These are phyloP conservation scores for Penicillium sp. DNA, from an alignment of 2,329 filamentous ascomycete genomes.

Conservation along the genomic window DNA sequence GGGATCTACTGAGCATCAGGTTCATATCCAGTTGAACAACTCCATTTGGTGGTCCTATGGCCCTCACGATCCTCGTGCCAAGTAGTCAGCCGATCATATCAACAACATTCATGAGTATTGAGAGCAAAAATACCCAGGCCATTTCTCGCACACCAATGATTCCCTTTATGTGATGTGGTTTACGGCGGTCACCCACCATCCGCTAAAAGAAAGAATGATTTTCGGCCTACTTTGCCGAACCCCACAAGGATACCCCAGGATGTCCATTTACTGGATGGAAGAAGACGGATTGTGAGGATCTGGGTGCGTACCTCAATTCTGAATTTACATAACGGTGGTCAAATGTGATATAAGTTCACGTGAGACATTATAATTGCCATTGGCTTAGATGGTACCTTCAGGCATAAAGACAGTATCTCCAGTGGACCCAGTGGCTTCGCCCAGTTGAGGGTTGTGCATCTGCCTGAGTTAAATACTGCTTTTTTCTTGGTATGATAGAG, in stretches of 20 bases:
- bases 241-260: neutral
- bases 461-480: no score
- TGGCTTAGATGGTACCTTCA: no score
- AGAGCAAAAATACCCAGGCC: neutral
- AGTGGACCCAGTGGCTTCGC: no score
- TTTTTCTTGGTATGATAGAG: no score
- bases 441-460: no score
- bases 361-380: no score
- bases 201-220: neutral
- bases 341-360: no score
- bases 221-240: neutral
- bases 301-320: no score
- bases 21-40: neutral
- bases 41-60: neutral
- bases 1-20: neutral
- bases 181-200: neutral
- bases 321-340: no score
- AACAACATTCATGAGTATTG: neutral
- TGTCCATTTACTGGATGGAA: neutral
- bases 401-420: no score
- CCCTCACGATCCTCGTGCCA: no score
- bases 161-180: neutral
- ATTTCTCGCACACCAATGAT: neutral
- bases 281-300: no score
- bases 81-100: neutral